Base-by-base conservation (phyloP, 805 yeast genomes). In the Metschnikowia continentalis region DNA sequence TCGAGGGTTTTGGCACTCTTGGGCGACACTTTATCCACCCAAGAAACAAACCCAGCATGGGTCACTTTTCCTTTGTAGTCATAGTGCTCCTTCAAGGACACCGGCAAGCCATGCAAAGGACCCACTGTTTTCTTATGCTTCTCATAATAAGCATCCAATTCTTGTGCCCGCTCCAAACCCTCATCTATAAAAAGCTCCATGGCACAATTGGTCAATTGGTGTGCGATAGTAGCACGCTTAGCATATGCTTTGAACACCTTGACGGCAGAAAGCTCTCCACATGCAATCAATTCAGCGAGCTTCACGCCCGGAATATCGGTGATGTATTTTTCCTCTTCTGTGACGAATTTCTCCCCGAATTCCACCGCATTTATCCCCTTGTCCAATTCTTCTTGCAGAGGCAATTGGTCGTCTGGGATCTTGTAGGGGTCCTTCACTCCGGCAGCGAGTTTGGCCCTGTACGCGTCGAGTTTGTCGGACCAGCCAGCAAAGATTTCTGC, bases 391-490 rank as follows among this genome's bases (percentile, higher is more conserved):
- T 32, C 48, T 36, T 50, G 33, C 58, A 50, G 54, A 19, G 61
- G 61, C 43, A 55, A 30, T 26, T 39, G 38, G 32, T 49, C 35
- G 15, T 51, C 50, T 4, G 61, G 49, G 17, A 56, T 47, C 39
- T 46, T 55, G 42, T 47, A 58, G 8, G 57, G 53, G 15, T 44
- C 56, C 19, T 40, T 39, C 30, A 69, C 58, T 3, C 60, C 65
- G 6, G 50, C 61, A 2, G 54, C 56, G 23, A 70, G 56, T 6
- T 55, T 55, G 11, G 60, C 50, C 22, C 64, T 56, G 51, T 71
- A 72, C 0, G 64, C 67, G 36, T 63, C 54, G 38, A 72, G 58
- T 53, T 69, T 71, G 20, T 73, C 72, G 39, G 59, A 52, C 62
- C 65, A 71, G 51, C 46, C 39, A 14, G 51, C 50, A 45, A 39